A percentile compares a stretch with the other conserved stretches of the same genome.
Conservation (phyloP, 208 protist genomes). For the Endotrypanum monterogeii region DNA sequence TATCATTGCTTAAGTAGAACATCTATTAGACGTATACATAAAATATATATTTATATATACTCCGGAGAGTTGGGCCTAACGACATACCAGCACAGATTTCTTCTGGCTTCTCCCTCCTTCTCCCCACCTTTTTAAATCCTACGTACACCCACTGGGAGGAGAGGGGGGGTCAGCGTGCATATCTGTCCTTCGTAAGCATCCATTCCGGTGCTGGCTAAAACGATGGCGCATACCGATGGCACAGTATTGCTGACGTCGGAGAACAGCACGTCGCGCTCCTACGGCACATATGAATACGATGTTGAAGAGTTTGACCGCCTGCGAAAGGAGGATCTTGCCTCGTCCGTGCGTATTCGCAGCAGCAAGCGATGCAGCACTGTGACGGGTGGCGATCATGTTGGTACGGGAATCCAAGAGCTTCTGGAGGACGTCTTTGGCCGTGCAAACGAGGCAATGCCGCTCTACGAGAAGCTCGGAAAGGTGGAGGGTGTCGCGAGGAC, state of each 20-base stretch:
- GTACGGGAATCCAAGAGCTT: slow-evolving; percentile 25
- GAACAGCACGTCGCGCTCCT: slow-evolving; percentile 13
- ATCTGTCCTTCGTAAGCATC: background rate
- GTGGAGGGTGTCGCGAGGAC: slow-evolving; percentile 50
- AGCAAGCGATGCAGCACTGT: slow-evolving; percentile 11
- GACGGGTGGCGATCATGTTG: slow-evolving; percentile 34
- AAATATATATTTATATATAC: too few species aligned
- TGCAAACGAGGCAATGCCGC: slow-evolving; percentile 54
- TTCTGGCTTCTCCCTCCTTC: too few species aligned
- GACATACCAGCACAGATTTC: too few species aligned
- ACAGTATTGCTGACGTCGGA: background rate
- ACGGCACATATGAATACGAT: slow-evolving; percentile 45
- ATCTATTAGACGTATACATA: too few species aligned
- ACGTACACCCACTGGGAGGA: background rate
- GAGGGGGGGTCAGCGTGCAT: too few species aligned
- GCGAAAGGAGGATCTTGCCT: slow-evolving; percentile 30
- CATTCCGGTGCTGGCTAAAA: background rate
- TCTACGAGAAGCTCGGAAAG: slow-evolving; percentile 59
- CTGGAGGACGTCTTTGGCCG: slow-evolving; percentile 67
- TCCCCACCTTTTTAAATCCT: too few species aligned
- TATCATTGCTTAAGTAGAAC: too few species aligned
- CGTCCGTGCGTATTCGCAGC: slow-evolving; percentile 28
- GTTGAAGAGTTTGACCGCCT: slow-evolving; percentile 27
- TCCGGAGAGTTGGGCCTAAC: too few species aligned
- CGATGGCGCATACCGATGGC: background rate